Base-by-base conservation (phyloP, 495 filamentous ascomycete genomes). In the Podospora didyma region DNA sequence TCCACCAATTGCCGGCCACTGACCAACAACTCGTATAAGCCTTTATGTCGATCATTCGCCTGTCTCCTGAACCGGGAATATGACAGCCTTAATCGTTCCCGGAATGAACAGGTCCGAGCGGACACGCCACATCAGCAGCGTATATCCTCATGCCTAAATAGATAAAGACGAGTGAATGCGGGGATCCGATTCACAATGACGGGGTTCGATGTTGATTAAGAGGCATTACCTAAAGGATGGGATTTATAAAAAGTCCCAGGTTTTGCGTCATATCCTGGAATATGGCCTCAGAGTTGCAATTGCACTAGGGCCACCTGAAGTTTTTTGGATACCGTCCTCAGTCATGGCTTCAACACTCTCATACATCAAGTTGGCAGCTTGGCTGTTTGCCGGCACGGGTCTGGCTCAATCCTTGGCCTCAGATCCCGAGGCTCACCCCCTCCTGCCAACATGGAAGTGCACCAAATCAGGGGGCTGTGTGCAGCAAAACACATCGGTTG, bases 401-500 rank as follows among this genome's bases (percentile, higher is more conserved):
- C 34, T 52, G 26, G 57, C 53, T 16, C 47, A 59, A 16, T 37
- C 45, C 11, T 37, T 55, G 7, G 54, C 57, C 10, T 10, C 49
- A 6, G 48, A 37, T 9, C 51, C 55, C 24, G 64, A 67, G 21
- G 59, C 55, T 2, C 84, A 86, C 48, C 85, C 85, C 6, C 61
- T 70, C 23, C 59, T 88, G 54, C 75, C 73, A 56, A 83, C 79
- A 65, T 69, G 75, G 57, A 79, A 74, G 49, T 88, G 84, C 65
- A 76, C 77, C 7, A 69, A 59, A 16, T 58, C 59, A 21, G 80
- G 75, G 16, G 79, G 73, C 54, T 87, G 84, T 68, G 75, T 76
- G 19, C 69, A 71, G 47, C 69, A 78, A 45, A 54, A 70, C 28
- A 81, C 79, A 20, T 77, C 75, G 17, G 71, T 89, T 50, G 80